phyloP scores from a whole-genome alignment of 805 yeast genomes.

The Yarrowia osloensis region DNA sequence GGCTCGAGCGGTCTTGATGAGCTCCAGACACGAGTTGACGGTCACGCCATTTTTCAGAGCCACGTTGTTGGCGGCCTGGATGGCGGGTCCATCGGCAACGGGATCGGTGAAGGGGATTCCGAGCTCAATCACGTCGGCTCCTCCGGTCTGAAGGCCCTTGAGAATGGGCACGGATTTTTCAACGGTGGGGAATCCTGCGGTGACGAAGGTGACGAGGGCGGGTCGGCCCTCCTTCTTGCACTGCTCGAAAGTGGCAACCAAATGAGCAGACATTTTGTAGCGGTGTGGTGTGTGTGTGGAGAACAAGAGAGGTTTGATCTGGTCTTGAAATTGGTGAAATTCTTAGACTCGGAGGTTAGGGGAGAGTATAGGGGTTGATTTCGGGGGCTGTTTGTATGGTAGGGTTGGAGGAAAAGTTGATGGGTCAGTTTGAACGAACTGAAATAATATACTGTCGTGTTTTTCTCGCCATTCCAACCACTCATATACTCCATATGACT shows the following conservation, averaged over 20 bases:
- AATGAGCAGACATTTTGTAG: slow-evolving; percentile 51
- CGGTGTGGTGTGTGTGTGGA: not conserved
- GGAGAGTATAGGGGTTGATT: not conserved
- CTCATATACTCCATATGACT: slow-evolving; percentile 2
- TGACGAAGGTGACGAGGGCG: slow-evolving; percentile 87
- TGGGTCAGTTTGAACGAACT: not conserved
- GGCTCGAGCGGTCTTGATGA: slow-evolving; percentile 72
- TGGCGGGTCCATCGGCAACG: slow-evolving; percentile 97
- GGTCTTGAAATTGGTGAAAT: slow-evolving; percentile 2
- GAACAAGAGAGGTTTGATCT: slow-evolving; percentile 11
- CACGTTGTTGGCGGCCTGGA: slow-evolving; percentile 76
- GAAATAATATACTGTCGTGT: not conserved
- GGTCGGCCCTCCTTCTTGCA: slow-evolving; percentile 69
- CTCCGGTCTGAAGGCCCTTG: slow-evolving; percentile 89
- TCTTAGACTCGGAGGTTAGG: slow-evolving; percentile 29
- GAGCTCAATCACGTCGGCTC: slow-evolving; percentile 90
- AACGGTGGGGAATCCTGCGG: slow-evolving; percentile 90
- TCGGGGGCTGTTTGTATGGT: not conserved
- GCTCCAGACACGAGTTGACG: slow-evolving; percentile 64
- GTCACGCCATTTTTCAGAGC: slow-evolving; percentile 85
- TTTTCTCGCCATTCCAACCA: not conserved
- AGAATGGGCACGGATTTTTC: slow-evolving; percentile 86
- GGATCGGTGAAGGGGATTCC: slow-evolving; percentile 98
- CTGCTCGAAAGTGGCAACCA: slow-evolving; percentile 60
- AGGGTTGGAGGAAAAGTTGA: not conserved